Evolutionary conservation across 345 rosid species (phyloP), one percentile per base, ranked within the genome.

Genomic region (Citrus unshiu): DNA sequence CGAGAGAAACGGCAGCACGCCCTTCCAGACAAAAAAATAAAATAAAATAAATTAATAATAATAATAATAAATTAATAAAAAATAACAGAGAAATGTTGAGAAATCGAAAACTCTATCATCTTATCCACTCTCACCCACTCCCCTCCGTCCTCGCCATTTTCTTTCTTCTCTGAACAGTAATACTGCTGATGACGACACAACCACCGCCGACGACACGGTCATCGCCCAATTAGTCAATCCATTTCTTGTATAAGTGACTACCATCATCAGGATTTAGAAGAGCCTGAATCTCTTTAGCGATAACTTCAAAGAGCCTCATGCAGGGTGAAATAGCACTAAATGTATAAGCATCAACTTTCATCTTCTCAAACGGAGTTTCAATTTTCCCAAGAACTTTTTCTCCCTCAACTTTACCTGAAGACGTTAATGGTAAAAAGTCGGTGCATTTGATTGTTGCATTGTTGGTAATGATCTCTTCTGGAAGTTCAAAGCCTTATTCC

Each of bases 291-390:
- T 87, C 87, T 83, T 78, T 87, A 37, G 84, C 82, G 22, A 87
- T 71, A 62, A 83, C 82, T 59, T 89, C 80, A 76, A 83, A 85
- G 62, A 89, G 81, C 79, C 83, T 80, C 89, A 89, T 82, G 83
- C 83, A 85, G 70, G 92, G 92, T 67, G 90, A 76, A 71, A 89
- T 81, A 76, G 90, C 90, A 63, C 85, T 84, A 34, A 89, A 82
- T 71, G 87, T 87, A 77, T 89, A 89, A 57, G 90, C 92, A 18
- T 88, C 90, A 85, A 89, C 80, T 78, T 89, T 89, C 73, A 85
- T 89, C 79, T 81, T 85, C 83, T 87, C 92, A 78, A 89, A 89
- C 34, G 88, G 92, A 66, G 92, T 89, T 54, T 86, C 88, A 72
- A 89, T 82, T 74, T 87, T 87, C 74, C 87, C 85, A 24, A 87